Evolutionary conservation across 192 early-diverging fungal species (phyloP).

Genomic region (Coemansia sp.): DNA sequence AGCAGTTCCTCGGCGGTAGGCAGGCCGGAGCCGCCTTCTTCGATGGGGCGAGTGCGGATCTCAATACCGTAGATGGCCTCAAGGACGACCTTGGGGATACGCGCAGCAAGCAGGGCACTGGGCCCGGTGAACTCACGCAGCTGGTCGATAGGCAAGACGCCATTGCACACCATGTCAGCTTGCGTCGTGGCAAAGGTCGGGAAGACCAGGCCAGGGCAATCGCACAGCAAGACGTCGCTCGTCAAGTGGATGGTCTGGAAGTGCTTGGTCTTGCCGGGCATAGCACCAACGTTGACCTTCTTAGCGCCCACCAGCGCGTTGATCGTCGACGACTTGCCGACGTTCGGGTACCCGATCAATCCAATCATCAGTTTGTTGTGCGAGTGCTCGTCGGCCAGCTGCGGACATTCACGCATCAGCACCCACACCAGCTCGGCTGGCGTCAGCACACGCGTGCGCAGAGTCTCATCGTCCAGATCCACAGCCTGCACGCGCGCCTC

Average conservation of each 20-base stretch:
- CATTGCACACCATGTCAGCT: conserved; percentile 99
- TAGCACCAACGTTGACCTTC: conserved; percentile 92
- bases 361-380: conserved; percentile 81
- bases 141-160: conserved; percentile 98
- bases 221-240: conserved; percentile 84
- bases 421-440: conserved; percentile 71
- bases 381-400: conserved; percentile 40
- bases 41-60: conserved; percentile 73
- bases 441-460: conserved; percentile 64
- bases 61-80: conserved; percentile 93
- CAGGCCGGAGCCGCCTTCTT: conserved; percentile 74
- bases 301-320: conserved; percentile 96
- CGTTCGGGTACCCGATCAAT: conserved; percentile 99
- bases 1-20: conserved; percentile 93
- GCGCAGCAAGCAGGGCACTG: conserved; percentile 71
- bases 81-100: conserved; percentile 86
- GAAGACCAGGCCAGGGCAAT: conserved; percentile 99
- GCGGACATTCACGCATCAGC: conserved; percentile 63
- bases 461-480: conserved; percentile 32
- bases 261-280: conserved; percentile 99
- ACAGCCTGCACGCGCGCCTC: conserved; percentile 45
- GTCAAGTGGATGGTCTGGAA: conserved; percentile 98
- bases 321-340: conserved; percentile 98
- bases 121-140: conserved; percentile 94
- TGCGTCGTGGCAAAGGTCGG: conserved; percentile 98